phyloP scores from a whole-genome alignment of 179 eudicot genomes.

The Pouteria campechiana region DNA sequence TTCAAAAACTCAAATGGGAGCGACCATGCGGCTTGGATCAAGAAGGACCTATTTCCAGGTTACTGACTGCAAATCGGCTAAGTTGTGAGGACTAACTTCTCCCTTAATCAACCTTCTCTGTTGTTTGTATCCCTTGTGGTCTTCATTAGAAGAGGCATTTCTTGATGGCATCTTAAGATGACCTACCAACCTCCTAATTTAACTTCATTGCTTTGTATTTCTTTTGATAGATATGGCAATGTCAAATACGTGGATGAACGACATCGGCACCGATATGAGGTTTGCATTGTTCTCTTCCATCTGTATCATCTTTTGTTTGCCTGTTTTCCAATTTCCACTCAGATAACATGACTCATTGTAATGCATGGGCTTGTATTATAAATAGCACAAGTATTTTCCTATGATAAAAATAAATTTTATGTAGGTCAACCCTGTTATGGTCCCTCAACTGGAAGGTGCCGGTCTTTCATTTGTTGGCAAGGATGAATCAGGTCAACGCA shows the following conservation, averaged over 20 bases:
- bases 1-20: conserved; percentile 98
- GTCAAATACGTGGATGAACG: conserved; percentile 74
- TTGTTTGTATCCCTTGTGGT: not conserved
- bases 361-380: not conserved
- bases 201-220: not conserved
- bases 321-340: too few relatives aligned
- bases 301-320: too few relatives aligned
- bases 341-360: not conserved
- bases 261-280: conserved; percentile 99
- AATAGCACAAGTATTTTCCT: too few relatives aligned
- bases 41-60: conserved; percentile 78
- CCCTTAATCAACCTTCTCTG: not conserved
- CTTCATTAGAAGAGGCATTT: too few relatives aligned
- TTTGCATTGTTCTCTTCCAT: too few relatives aligned
- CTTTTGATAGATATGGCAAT: conserved; percentile 56
- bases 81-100: conserved; percentile 44
- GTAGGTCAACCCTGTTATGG: conserved; percentile 78
- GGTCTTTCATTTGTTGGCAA: conserved; percentile 80
- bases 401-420: not conserved
- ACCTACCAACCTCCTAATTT: not conserved
- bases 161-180: not conserved
- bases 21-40: conserved; percentile 96
- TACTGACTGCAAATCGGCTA: conserved; percentile 56
- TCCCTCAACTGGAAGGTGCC: conserved; percentile 54
- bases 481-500: conserved; percentile 73